These are phyloP conservation scores for Didymella keratinophila DNA, from an alignment of 2,329 filamentous ascomycete species.

Conservation along the genomic window DNA sequence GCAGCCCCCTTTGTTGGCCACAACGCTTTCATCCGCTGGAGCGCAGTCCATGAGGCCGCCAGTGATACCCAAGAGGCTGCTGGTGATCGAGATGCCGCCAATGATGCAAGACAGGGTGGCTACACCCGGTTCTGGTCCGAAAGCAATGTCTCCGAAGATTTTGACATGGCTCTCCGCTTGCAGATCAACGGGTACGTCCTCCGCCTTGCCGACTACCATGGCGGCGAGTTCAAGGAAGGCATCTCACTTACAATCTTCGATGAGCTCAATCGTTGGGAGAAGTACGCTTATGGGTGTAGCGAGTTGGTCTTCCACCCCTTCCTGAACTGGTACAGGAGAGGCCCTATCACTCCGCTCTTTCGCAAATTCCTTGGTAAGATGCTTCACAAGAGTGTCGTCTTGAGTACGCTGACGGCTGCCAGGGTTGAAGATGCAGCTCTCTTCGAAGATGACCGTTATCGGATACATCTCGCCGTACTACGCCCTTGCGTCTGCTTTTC, in stretches of 20 bases:
- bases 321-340: conserved; percentile 65
- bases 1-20: conserved; percentile 79
- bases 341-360: conserved; percentile 73
- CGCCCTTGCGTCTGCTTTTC: conserved; percentile 70
- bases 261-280: conserved; percentile 75
- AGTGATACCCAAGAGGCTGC: conserved; percentile 50
- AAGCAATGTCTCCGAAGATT: conserved; percentile 78
- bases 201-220: conserved; percentile 73
- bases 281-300: conserved; percentile 74
- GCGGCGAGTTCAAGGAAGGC: conserved; percentile 75
- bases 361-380: too few relatives aligned
- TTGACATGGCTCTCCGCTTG: conserved; percentile 76
- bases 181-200: conserved; percentile 75
- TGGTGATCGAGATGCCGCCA: conserved; percentile 58
- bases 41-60: conserved; percentile 65
- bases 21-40: conserved; percentile 78
- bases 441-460: conserved; percentile 75
- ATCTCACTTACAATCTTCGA: conserved; percentile 78
- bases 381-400: too few relatives aligned
- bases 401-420: too few relatives aligned
- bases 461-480: conserved; percentile 77
- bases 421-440: conserved; percentile 66
- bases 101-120: conserved; percentile 46
- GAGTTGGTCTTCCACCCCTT: conserved; percentile 75
- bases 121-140: conserved; percentile 77